Base-by-base conservation (phyloP, 495 filamentous ascomycete genomes). In the Podospora sp. region DNA sequence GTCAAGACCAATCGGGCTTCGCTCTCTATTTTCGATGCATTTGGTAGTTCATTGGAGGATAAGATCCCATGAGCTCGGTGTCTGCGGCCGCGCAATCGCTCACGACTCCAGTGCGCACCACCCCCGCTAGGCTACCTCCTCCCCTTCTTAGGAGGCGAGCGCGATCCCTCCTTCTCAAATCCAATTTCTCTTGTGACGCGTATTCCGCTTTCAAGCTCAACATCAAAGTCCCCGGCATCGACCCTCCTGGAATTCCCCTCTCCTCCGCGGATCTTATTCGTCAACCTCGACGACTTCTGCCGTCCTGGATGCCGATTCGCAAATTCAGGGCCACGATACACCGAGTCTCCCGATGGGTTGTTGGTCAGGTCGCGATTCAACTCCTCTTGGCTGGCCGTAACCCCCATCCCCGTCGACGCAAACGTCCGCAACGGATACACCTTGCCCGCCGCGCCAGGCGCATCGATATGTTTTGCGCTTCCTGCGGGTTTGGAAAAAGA, bases 331-430 rank as follows among this genome's bases (percentile, higher is more conserved):
- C 36, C 24, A 4, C 49, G 65, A 21, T 66, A 66, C 9, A 52
- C 26, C 12, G 57, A 25, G 12, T 46, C 40, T 18, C 55, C 59
- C 2, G 64, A 66, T 36, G 22, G 21, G 7, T n/a, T 46, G 8
- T 29, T 46, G 12, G 40, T 14, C 24, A 36, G 36, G 24, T 60
- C 26, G 26, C 52, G 40, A n/a, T 66, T 36, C 46, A 66, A 7
- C 40, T 25, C 65, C 27, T 66, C 65, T 26, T 61, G 65, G 57
- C 65, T 66, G 6, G 40, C 65, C 36, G 25, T 66, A 16, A 20
- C 27, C 0, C 16, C 22, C 26, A 66, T 8, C 24, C 51, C 27
- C 0, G 36, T 53, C 57, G 60, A 35, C 9, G 65, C 56, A 12
- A 61, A 66, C 1, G 26, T 46, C 40, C 40, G 40, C 52, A 65